phyloP scores from a whole-genome alignment of 2,329 filamentous ascomycete genomes.

The Scolecobasidium constrictum region DNA sequence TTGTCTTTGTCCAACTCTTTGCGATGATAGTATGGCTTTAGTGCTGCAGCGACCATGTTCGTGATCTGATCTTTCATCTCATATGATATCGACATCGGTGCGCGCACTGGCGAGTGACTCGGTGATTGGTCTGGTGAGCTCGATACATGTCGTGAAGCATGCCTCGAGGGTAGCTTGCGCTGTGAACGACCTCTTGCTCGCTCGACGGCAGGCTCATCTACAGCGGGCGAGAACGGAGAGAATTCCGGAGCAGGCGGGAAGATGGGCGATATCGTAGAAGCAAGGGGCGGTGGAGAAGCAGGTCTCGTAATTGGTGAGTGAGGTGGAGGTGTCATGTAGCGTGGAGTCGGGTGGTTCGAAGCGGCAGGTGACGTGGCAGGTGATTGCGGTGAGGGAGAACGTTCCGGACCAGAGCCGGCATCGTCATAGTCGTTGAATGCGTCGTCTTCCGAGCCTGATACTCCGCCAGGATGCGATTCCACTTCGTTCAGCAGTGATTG shows the following conservation, averaged over 20 bases:
- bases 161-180: constrained; percentile 19
- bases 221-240: constrained; percentile 49
- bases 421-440: constrained; percentile 31
- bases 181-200: constrained; percentile 31
- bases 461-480: constrained; percentile 37
- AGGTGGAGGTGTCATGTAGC: constrained; percentile 60
- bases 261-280: constrained; percentile 60
- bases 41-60: constrained; percentile 70
- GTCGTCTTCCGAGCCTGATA: constrained; percentile 24
- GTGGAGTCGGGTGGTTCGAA: constrained; percentile 56
- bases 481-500: constrained; percentile 83
- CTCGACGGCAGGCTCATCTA: constrained; percentile 17
- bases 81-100: constrained; percentile 46
- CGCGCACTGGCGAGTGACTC: constrained; percentile 33
- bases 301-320: constrained; percentile 45
- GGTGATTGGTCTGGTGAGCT: constrained; percentile 34
- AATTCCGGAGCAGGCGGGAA: constrained; percentile 63
- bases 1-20: constrained; percentile 76
- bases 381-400: constrained; percentile 42
- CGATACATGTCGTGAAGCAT: constrained; percentile 16
- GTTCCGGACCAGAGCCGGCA: constrained; percentile 27
- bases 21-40: constrained; percentile 74
- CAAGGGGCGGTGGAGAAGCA: constrained; percentile 56
- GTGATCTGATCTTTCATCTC: constrained; percentile 83
- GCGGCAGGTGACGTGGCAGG: constrained; percentile 55